phyloP scores from a whole-genome alignment of 176 grass and related monocot species.

The Pharus latifolius region DNA sequence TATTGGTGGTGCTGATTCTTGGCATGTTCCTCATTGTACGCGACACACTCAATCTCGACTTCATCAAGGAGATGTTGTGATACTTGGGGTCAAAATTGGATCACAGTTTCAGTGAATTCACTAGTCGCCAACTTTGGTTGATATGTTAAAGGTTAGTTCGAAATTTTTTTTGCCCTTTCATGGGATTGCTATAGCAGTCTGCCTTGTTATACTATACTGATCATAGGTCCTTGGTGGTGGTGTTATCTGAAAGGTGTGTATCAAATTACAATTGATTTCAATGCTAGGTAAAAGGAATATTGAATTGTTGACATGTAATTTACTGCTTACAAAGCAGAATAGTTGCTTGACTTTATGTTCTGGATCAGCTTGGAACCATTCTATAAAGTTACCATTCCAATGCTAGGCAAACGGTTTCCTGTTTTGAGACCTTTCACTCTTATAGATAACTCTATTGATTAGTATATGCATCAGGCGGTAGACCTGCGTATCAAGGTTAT shows the following conservation, averaged over 20 bases:
- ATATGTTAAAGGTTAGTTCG: constrained; percentile 7
- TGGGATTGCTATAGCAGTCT: constrained; percentile 21
- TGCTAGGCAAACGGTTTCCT: no score
- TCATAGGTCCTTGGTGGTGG: constrained; percentile 26
- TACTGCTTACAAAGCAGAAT: background rate
- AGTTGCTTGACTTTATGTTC: background rate
- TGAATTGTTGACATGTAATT: background rate
- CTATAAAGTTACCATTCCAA: no score
- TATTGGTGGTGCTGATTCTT: constrained; percentile 82
- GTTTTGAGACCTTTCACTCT: no score
- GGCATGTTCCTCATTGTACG: constrained; percentile 93
- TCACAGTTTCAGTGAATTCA: background rate
- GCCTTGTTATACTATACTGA: constrained; percentile 28
- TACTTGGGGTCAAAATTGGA: background rate
- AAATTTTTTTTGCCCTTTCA: constrained; percentile 10
- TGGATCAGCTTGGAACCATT: background rate
- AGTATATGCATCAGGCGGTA: no score
- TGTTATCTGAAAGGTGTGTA: background rate
- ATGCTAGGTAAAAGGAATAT: background rate
- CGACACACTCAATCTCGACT: constrained; percentile 91
- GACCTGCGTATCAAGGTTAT: no score
- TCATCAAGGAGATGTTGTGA: constrained; percentile 93
- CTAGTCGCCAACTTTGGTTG: background rate
- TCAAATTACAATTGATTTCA: background rate
- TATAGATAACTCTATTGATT: no score